phyloP scores from a whole-genome alignment of 139 green algal genomes.

The Edaphochlamys debaryana region DNA sequence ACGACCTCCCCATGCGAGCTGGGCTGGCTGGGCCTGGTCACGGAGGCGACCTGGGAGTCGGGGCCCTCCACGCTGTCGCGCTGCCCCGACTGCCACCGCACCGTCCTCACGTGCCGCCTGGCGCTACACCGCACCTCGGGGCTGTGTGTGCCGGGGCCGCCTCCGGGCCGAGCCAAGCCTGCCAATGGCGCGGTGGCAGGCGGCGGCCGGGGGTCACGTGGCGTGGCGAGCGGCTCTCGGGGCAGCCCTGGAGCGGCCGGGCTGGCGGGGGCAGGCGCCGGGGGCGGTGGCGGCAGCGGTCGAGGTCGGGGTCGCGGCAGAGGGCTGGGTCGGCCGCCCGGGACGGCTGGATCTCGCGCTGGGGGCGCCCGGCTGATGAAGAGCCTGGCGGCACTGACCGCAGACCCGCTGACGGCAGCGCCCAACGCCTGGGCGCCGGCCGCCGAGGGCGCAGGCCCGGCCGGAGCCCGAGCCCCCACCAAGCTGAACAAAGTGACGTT shows the following conservation, averaged over 20 bases:
- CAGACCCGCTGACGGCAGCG: not conserved
- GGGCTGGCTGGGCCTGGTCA: slow-evolving; percentile 31
- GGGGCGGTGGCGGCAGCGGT: not conserved
- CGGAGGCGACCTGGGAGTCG: not conserved
- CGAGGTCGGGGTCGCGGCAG: slow-evolving; percentile 6
- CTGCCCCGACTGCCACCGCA: slow-evolving; percentile 14
- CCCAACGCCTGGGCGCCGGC: not conserved
- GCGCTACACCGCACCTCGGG: not conserved
- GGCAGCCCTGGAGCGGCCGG: not conserved
- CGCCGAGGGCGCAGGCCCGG: not conserved
- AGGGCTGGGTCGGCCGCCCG: not conserved
- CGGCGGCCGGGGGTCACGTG: not conserved
- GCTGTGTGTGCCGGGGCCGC: not conserved
- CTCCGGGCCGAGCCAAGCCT: not conserved
- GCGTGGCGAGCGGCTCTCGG: not conserved
- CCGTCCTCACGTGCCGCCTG: slow-evolving; percentile 13
- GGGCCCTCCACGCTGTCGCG: not conserved
- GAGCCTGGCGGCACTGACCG: not conserved
- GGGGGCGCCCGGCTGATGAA: not conserved
- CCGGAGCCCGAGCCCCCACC: not conserved
- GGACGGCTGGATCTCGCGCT: not conserved
- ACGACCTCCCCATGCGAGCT: slow-evolving; percentile 10
- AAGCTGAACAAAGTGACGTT: slow-evolving; percentile 35
- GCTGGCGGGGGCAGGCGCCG: not conserved
- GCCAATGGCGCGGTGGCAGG: too few species aligned